A percentile compares a stretch with the other conserved stretches of the same genome.
Evolutionary conservation across 768 basidiomycete species (phyloP).

Genomic region (Cubamyces lactineus): DNA sequence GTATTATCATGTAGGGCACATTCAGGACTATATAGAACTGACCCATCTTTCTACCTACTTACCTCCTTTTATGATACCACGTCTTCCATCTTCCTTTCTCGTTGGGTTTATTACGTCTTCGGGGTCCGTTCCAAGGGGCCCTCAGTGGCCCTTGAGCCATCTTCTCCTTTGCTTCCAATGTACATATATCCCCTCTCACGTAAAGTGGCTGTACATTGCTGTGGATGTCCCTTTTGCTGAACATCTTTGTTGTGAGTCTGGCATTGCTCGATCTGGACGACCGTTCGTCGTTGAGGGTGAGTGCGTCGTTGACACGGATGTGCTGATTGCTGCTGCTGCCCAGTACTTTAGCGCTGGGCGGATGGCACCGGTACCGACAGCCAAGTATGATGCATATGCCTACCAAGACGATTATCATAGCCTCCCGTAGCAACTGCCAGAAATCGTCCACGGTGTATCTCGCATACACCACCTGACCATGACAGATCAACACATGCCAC

Average conservation of each 20-base stretch:
- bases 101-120: slow-evolving; percentile 32
- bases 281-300: neutral
- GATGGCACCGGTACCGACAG: neutral
- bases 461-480: neutral
- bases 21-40: slow-evolving; percentile 72
- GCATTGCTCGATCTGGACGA: neutral
- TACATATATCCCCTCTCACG: slow-evolving; percentile 33
- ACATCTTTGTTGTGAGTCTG: neutral
- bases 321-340: neutral
- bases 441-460: neutral
- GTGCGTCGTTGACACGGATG: neutral
- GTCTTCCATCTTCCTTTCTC: slow-evolving; percentile 42
- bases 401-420: neutral
- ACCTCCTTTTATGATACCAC: slow-evolving; percentile 85
- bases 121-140: slow-evolving; percentile 30
- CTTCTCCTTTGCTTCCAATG: slow-evolving; percentile 30
- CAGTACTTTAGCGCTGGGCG: neutral
- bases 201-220: slow-evolving; percentile 28
- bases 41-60: slow-evolving; percentile 49
- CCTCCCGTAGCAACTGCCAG: neutral
- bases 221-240: slow-evolving; percentile 17
- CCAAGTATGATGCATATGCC: neutral
- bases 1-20: slow-evolving; percentile 82
- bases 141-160: slow-evolving; percentile 22
- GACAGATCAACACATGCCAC: slow-evolving; percentile 4